phyloP scores from a whole-genome alignment of 2,329 filamentous ascomycete species.

The Anthostomella pinea region DNA sequence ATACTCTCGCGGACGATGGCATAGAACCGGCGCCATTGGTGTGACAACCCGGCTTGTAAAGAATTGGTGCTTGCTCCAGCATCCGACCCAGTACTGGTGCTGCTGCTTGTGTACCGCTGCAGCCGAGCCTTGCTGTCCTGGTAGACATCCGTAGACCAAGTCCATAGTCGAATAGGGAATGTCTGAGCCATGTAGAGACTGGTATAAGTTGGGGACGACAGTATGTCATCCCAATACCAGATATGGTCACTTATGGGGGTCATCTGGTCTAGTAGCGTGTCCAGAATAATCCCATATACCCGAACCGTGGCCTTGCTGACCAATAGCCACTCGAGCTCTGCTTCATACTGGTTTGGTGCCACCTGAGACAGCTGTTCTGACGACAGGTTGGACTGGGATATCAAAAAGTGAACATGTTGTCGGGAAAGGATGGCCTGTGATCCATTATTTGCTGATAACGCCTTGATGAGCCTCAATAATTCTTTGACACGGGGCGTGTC shows the following conservation, averaged over 20 bases:
- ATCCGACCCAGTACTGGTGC: constrained; percentile 30
- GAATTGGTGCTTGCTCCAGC: constrained; percentile 25
- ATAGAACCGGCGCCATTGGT: constrained; percentile 71
- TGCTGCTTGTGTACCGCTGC: constrained; percentile 31
- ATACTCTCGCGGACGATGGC: constrained; percentile 74
- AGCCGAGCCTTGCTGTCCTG: constrained; percentile 52
- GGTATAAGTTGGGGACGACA: constrained; percentile 75
- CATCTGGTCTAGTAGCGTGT: constrained; percentile 76
- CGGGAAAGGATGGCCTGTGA: constrained; percentile 61
- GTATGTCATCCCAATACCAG: constrained; percentile 92
- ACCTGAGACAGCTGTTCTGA: constrained; percentile 24
- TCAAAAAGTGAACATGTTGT: constrained; percentile 56
- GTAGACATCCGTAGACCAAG: constrained; percentile 69
- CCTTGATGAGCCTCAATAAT: constrained; percentile 66
- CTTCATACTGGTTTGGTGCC: constrained; percentile 54
- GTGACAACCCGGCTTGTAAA: constrained; percentile 40
- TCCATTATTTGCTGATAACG: constrained; percentile 67
- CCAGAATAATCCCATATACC: constrained; percentile 77
- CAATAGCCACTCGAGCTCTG: constrained; percentile 85
- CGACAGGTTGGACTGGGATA: constrained; percentile 61
- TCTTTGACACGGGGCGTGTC: constrained; percentile 55
- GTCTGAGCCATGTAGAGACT: constrained; percentile 84
- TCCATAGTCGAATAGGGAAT: constrained; percentile 72
- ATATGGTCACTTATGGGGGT: constrained; percentile 82
- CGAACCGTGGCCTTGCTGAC: constrained; percentile 91